phyloP scores from a whole-genome alignment of 805 yeast species.

The Candida verbasci region DNA sequence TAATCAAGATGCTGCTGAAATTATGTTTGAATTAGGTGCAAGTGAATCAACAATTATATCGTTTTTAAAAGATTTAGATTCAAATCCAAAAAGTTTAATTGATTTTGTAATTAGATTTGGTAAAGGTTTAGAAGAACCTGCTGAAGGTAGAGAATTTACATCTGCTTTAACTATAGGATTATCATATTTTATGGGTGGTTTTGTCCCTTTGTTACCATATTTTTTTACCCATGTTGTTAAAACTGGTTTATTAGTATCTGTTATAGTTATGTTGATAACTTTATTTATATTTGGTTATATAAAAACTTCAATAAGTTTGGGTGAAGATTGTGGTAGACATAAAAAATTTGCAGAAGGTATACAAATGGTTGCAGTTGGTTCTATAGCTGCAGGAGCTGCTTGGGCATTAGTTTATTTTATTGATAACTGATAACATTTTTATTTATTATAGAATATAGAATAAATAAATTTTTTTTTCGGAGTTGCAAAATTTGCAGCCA shows the following conservation, averaged over 20 bases:
- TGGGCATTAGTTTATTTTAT: slow-evolving; percentile 84
- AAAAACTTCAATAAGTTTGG: slow-evolving; percentile 83
- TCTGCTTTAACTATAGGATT: slow-evolving; percentile 88
- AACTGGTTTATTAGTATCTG: slow-evolving; percentile 70
- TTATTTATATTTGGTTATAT: slow-evolving; percentile 81
- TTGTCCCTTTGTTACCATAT: slow-evolving; percentile 86
- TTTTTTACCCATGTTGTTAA: slow-evolving; percentile 76
- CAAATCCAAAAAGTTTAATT: slow-evolving; percentile 71
- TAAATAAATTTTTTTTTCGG: too few relatives aligned
- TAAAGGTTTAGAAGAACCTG: slow-evolving; percentile 92
- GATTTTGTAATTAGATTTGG: slow-evolving; percentile 86
- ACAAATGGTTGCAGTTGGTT: slow-evolving; percentile 93
- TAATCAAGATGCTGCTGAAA: slow-evolving; percentile 77
- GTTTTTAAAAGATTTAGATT: slow-evolving; percentile 75
- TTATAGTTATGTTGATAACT: slow-evolving; percentile 78
- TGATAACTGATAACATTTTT: slow-evolving; percentile 26
- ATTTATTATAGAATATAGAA: too few relatives aligned
- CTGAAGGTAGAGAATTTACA: slow-evolving; percentile 82
- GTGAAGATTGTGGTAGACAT: slow-evolving; percentile 59
- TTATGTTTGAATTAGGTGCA: slow-evolving; percentile 68
- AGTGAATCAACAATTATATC: slow-evolving; percentile 68
- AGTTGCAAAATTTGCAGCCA: too few relatives aligned
- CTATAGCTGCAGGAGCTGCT: slow-evolving; percentile 96
- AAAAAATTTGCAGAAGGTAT: slow-evolving; percentile 73
- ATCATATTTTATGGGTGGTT: slow-evolving; percentile 88